Percentiles rank a stretch among this genome's conserved stretches.
phyloP scores from a whole-genome alignment of 768 basidiomycete genomes.

The Collybia sp. region DNA sequence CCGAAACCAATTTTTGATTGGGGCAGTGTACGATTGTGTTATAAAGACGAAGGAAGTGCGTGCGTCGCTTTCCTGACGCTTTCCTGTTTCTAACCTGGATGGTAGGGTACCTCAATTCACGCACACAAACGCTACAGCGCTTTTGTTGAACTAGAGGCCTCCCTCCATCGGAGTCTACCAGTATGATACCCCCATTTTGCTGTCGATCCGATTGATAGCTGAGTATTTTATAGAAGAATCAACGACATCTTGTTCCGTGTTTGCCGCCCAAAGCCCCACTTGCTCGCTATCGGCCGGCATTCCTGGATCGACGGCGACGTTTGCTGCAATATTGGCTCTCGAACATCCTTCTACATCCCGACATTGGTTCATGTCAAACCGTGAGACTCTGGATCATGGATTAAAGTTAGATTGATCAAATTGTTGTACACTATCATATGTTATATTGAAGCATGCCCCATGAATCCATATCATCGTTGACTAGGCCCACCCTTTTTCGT shows the following conservation, averaged over 20 bases:
- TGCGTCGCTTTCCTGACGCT: neutral
- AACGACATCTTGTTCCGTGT: slow-evolving; percentile 48
- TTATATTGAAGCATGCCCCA: too few species aligned
- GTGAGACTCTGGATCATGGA: slow-evolving; percentile 62
- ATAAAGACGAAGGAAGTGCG: slow-evolving; percentile 58
- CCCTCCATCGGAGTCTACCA: slow-evolving; percentile 47
- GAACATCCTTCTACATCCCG: slow-evolving; percentile 61
- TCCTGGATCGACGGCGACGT: slow-evolving; percentile 59
- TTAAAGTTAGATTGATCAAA: slow-evolving; percentile 5
- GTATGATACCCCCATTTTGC: slow-evolving; percentile 35
- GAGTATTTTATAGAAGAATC: slow-evolving; percentile 5
- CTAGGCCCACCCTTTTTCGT: too few species aligned
- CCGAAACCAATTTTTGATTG: neutral
- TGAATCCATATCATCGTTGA: too few species aligned
- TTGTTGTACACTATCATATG: too few species aligned
- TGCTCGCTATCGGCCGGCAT: slow-evolving; percentile 60
- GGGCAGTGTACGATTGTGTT: slow-evolving; percentile 61
- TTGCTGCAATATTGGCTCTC: slow-evolving; percentile 65
- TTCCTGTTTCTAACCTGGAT: slow-evolving; percentile 4
- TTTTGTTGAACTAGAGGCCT: slow-evolving; percentile 49
- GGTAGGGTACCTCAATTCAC: slow-evolving; percentile 58
- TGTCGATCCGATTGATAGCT: neutral
- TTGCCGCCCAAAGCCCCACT: slow-evolving; percentile 70
- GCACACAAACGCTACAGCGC: slow-evolving; percentile 64
- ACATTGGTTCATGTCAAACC: slow-evolving; percentile 57